Percentiles rank a stretch among this genome's conserved stretches.
phyloP scores from a whole-genome alignment of 2,329 filamentous ascomycete species.

The Aspergillus nomiae region DNA sequence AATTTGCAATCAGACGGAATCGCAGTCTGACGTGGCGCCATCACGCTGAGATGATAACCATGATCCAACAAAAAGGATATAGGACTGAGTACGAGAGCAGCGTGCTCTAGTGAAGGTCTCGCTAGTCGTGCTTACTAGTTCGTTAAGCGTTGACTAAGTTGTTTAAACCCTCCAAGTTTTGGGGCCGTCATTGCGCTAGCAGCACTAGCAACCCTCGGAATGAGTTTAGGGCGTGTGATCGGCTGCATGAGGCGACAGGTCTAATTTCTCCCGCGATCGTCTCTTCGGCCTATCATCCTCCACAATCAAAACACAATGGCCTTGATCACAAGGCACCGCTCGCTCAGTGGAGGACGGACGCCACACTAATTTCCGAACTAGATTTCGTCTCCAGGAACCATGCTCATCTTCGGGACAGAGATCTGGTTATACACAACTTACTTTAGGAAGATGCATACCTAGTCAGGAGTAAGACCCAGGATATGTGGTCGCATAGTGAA shows the following conservation, averaged over 20 bases:
- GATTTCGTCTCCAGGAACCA: slow-evolving; percentile 11
- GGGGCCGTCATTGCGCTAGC: slow-evolving; percentile 13
- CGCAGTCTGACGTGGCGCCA: not conserved
- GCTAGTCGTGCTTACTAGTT: not conserved
- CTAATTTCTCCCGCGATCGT: slow-evolving; percentile 17
- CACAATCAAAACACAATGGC: slow-evolving; percentile 12
- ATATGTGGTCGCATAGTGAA: not conserved
- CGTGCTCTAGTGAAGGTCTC: not conserved
- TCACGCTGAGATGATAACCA: not conserved
- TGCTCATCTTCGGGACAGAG: not conserved
- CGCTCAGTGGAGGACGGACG: slow-evolving; percentile 12
- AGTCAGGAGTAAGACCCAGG: not conserved
- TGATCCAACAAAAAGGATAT: not conserved
- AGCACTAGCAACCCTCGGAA: slow-evolving; percentile 18
- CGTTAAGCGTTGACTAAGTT: slow-evolving; percentile 3
- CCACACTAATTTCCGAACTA: slow-evolving; percentile 12
- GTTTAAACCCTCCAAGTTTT: slow-evolving; percentile 5
- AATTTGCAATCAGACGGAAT: slow-evolving; percentile 1
- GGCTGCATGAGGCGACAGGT: slow-evolving; percentile 21
- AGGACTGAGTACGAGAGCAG: not conserved
- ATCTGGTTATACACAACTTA: slow-evolving; percentile 9
- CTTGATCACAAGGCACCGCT: slow-evolving; percentile 7
- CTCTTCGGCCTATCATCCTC: slow-evolving; percentile 14
- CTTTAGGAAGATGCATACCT: not conserved
- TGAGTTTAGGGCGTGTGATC: slow-evolving; percentile 16